A percentile compares a stretch with the other conserved stretches of the same genome.
Conservation (phyloP, 345 rosid species). For the Eucalyptus curtisii region DNA sequence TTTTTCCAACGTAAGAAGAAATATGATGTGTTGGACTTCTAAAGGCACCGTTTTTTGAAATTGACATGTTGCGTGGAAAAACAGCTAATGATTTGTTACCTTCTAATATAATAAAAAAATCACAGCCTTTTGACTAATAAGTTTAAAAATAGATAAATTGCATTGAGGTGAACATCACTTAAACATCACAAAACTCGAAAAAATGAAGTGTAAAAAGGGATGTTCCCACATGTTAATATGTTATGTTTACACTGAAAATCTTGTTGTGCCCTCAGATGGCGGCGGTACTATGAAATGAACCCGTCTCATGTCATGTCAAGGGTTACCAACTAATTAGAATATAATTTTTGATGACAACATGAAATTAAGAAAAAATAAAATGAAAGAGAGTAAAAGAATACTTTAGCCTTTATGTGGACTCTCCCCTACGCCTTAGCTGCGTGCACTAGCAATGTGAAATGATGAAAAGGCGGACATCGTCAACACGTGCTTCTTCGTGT, state of each 20-base stretch:
- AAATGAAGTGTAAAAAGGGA: background rate
- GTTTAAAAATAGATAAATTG: too few species aligned
- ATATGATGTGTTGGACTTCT: too few species aligned
- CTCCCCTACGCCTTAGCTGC: background rate
- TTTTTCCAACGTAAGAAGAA: background rate
- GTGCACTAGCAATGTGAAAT: background rate
- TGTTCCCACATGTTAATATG: background rate
- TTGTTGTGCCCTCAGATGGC: rapidly evolving
- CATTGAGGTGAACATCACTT: background rate
- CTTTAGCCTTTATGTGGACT: background rate
- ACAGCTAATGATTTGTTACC: background rate
- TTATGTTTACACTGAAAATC: background rate
- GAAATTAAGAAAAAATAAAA: too few species aligned
- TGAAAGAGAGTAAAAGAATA: background rate
- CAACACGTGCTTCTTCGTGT: background rate
- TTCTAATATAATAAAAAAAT: too few species aligned
- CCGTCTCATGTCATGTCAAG: background rate
- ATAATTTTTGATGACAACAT: too few species aligned
- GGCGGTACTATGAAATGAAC: background rate
- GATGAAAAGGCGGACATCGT: background rate
- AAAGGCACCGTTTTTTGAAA: background rate
- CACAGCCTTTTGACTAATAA: background rate
- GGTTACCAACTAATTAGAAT: background rate
- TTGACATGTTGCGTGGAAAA: background rate
- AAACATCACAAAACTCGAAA: background rate